Percentiles rank a stretch among this genome's conserved stretches.
phyloP scores from a whole-genome alignment of 1,284 basidiomycete species.

The Ustilago crameri region DNA sequence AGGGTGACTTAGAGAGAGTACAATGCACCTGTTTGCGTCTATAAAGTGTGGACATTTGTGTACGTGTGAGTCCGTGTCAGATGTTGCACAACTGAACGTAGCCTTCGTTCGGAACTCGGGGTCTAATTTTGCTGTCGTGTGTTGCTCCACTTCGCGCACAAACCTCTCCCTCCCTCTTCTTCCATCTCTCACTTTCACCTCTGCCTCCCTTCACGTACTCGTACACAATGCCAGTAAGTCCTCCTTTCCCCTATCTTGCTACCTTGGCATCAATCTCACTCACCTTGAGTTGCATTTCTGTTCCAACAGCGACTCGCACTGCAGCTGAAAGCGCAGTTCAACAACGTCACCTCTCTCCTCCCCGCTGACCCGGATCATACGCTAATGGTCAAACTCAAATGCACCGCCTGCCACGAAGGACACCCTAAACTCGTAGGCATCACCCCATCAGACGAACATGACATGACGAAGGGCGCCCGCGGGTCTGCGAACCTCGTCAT shows the following conservation, averaged over 20 bases:
- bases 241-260: neutral
- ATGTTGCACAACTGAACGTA: too few relatives aligned
- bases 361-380: constrained; percentile 58
- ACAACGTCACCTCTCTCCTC: constrained; percentile 53
- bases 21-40: too few relatives aligned
- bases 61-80: too few relatives aligned
- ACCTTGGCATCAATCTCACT: neutral
- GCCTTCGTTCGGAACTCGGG: too few relatives aligned
- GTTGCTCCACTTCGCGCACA: neutral
- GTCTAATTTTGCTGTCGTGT: too few relatives aligned
- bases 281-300: too few relatives aligned
- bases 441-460: constrained; percentile 48
- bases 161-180: neutral
- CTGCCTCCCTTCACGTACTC: neutral
- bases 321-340: constrained; percentile 61
- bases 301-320: constrained; percentile 50
- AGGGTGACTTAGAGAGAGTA: too few relatives aligned
- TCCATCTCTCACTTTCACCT: neutral
- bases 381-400: constrained; percentile 59
- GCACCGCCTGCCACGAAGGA: constrained; percentile 63
- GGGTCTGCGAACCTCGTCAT: constrained; percentile 63
- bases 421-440: constrained; percentile 61
- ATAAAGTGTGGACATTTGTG: too few relatives aligned
- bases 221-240: constrained; percentile 21
- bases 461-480: constrained; percentile 56